Conservation (phyloP, 2,329 filamentous ascomycete genomes). For the Aspergillus thermomutatus region DNA sequence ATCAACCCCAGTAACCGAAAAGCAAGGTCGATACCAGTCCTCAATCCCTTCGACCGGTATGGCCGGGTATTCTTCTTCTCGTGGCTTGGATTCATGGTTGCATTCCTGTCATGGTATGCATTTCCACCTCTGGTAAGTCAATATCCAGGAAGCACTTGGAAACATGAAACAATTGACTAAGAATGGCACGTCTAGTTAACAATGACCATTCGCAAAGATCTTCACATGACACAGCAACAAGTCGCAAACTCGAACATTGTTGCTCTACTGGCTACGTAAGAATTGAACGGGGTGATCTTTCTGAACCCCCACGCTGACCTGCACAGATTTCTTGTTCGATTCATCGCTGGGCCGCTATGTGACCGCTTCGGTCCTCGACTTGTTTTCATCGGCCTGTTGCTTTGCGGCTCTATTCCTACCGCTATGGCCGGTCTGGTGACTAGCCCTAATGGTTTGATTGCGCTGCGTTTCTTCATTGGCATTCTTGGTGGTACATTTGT, state of each 20-base stretch:
- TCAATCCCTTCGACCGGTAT: slow-evolving; percentile 76
- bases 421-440: slow-evolving; percentile 76
- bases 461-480: slow-evolving; percentile 43
- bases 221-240: slow-evolving; percentile 66
- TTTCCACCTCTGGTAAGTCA: slow-evolving; percentile 74
- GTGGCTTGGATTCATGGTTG: slow-evolving; percentile 80
- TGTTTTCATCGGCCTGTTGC: slow-evolving; percentile 74
- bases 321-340: slow-evolving; percentile 65
- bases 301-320: neutral
- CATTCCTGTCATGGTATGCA: slow-evolving; percentile 87
- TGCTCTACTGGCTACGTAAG: slow-evolving; percentile 67
- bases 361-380: slow-evolving; percentile 77
- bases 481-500: slow-evolving; percentile 45
- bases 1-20: slow-evolving; percentile 83
- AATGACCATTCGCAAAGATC: slow-evolving; percentile 75
- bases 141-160: neutral
- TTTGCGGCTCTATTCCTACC: slow-evolving; percentile 75
- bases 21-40: slow-evolving; percentile 71
- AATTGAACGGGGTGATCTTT: neutral
- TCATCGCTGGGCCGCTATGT: slow-evolving; percentile 77
- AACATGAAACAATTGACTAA: slow-evolving; percentile 15
- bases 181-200: slow-evolving; percentile 49
- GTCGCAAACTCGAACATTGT: slow-evolving; percentile 89
- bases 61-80: slow-evolving; percentile 88
- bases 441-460: slow-evolving; percentile 53